Base-by-base conservation (phyloP, 768 basidiomycete species). In the Psilocybe subaeruginosa region DNA sequence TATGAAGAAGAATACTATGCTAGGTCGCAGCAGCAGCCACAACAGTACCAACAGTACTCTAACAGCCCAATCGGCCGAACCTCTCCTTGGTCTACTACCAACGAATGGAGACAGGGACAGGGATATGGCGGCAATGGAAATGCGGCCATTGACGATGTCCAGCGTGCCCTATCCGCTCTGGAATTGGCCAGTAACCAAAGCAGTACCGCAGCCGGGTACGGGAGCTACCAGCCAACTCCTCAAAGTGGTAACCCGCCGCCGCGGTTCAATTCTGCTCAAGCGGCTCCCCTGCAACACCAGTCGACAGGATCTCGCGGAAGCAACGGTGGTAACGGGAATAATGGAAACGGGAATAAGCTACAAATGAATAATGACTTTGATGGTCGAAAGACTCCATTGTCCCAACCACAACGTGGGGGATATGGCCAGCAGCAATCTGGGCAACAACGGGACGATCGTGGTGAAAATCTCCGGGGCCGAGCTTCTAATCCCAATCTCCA, bases 401-500 rank as follows among this genome's bases (percentile, higher is more conserved):
- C 74, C 9, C 79, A 80, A 63, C 73, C 72, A 39, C 73, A 69
- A 54, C 70, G 75, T 17, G 80, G 84, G 14, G 84, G 68, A 45
- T 72, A 68, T 53, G 74, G 74, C 62, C 77, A 79, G 56, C 74
- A 79, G 64, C 76, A 79, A 54, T 76, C 76, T 59, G 72, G 72
- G 41, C 75, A 73, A 57, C 72, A 71, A 39, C 71, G 70, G 5
- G 58, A 68, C 3, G 71, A 3, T 71, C 78, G 8, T 91, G 91
- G 91, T 66, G 87, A 84, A 45, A 74, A 80, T 41, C 76, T 89
- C 23, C 75, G 77, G 27, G 78, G 78, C 33, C 85, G 88, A 47
- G 72, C 82, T 12, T 91, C 91, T 43, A 92, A 89, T 72, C 81
- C 89, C 14, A 93, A 85, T 70, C 68, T 92, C 55, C 84, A 88